Conservation (phyloP, 495 filamentous ascomycete species). For the Glonium stellatum region DNA sequence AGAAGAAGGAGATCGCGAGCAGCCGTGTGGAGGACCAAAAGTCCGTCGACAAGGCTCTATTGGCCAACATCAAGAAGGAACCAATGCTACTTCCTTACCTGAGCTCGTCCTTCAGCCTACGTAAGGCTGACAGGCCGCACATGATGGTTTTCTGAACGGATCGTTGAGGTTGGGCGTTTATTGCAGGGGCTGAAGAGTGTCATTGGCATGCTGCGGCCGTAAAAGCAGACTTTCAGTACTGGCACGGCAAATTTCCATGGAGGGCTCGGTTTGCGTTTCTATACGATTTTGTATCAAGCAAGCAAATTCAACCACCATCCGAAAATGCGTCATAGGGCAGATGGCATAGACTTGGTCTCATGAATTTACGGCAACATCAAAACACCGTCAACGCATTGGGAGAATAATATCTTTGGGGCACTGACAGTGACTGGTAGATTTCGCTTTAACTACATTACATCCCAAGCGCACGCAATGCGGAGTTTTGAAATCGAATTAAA, state of each 20-base stretch:
- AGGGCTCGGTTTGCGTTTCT: constrained; percentile 25
- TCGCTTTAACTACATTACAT: too few species aligned
- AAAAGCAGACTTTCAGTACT: constrained; percentile 20
- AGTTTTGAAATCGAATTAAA: too few species aligned
- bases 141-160: constrained; percentile 3
- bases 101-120: constrained; percentile 55
- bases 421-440: too few species aligned
- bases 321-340: constrained; percentile 15
- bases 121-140: background rate
- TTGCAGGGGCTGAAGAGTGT: constrained; percentile 25
- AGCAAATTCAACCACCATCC: constrained; percentile 24
- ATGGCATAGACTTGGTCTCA: constrained; percentile 16
- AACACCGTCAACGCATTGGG: too few species aligned
- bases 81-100: constrained; percentile 83
- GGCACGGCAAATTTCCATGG: constrained; percentile 23
- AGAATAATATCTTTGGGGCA: background rate
- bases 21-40: constrained; percentile 94
- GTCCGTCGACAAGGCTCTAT: constrained; percentile 86
- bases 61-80: constrained; percentile 93
- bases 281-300: constrained; percentile 23
- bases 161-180: constrained; percentile 17
- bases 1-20: constrained; percentile 94
- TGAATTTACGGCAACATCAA: background rate
- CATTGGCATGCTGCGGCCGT: constrained; percentile 28
- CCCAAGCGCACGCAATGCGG: too few species aligned